Evolutionary conservation across 2,329 filamentous ascomycete species (phyloP).

Genomic region (Myriosclerotinia curreyana): DNA sequence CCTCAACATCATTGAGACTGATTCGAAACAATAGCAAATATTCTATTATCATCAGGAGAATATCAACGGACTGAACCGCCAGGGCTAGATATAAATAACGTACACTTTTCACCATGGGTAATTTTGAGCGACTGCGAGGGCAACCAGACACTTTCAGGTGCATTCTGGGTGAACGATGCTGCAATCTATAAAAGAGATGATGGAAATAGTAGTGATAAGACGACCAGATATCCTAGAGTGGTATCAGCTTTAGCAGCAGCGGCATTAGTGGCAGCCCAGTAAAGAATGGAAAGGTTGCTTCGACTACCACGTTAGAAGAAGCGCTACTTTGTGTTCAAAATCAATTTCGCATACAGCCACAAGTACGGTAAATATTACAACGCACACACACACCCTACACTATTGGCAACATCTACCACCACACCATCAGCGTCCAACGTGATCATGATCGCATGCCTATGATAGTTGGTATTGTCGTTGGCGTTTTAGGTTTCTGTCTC

Average conservation of each 20-base stretch:
- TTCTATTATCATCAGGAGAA: conserved; percentile 2
- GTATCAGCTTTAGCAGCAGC: background rate
- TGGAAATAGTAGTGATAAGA: background rate
- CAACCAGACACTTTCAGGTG: conserved; percentile 2
- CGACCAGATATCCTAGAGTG: background rate
- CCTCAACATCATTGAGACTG: background rate
- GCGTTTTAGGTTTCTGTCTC: background rate
- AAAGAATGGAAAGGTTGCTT: background rate
- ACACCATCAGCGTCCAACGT: background rate
- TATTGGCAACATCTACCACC: background rate
- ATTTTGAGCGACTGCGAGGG: conserved; percentile 9
- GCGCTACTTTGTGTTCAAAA: background rate
- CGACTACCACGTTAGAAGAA: background rate
- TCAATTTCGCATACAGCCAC: background rate
- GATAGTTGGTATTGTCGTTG: conserved; percentile 6
- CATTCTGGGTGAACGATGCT: conserved; percentile 19
- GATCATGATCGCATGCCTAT: background rate
- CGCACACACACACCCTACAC: background rate
- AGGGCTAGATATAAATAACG: conserved; percentile 20
- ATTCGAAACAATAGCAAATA: conserved; percentile 8
- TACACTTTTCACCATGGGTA: conserved; percentile 16
- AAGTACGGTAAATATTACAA: background rate
- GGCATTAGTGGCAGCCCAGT: background rate
- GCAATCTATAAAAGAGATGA: background rate
- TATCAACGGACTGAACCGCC: conserved; percentile 4